Evolutionary conservation across 345 rosid species (phyloP), one percentile per base, ranked within the genome.

Genomic region (Eucalyptus erythrocorys): DNA sequence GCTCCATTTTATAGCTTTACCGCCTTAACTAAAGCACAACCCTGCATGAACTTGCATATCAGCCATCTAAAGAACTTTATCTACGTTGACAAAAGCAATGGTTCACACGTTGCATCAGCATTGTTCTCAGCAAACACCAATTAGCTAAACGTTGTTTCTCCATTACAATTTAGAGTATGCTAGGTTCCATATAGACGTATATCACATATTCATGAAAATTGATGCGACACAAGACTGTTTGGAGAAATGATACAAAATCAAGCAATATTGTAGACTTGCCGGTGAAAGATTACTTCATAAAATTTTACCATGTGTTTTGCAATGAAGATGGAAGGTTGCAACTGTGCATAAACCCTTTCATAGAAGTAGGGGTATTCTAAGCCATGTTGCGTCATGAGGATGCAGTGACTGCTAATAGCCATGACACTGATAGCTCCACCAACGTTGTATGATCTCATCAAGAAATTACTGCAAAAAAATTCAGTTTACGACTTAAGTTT

Each of bases 351-450:
- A 48, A 97, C 94, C 85, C 93, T 96, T 82, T 93, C 95, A 71
- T 94, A 96, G 92, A 97, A 97, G 93, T 93, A 93, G 21, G 95
- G 97, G 89, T 97, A 96, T 90, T 97, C 98, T 79, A 95, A 86
- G 87, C 98, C 98, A 87, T 97, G 99, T 59, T 93, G 89, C 45
- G 97, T 95, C 96, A 96, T 95, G 91, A 97, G 99, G 90, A 94
- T 94, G 91, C 94, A 96, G 87, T 93, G 95, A 59, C 98, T 93
- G 91, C 98, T 95, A n/a, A 97, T 95, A 86, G 97, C 97, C 99
- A 97, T 96, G 85, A 96, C 97, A 89, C 98, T 97, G 88, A 95
- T 96, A 90, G 96, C 98, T 89, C 99, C 99, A 17, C 99, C 99
- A 61, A 96, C 93, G 89, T 96, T 97, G 91, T 97, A 96, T 43